phyloP scores from a whole-genome alignment of 2,329 filamentous ascomycete genomes.

The Ophiosphaerella korrae region DNA sequence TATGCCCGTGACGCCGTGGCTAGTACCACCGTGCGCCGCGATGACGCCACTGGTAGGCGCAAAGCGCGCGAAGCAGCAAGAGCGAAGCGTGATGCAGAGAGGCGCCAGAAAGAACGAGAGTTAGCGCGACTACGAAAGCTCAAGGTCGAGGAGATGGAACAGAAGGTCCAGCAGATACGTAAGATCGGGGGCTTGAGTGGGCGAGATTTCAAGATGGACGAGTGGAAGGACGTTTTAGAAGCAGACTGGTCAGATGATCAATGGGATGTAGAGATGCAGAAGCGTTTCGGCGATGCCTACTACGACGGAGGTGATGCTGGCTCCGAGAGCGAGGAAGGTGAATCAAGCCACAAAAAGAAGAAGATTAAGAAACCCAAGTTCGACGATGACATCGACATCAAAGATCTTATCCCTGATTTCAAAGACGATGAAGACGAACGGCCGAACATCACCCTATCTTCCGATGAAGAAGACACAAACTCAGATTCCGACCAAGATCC shows the following conservation, averaged over 20 bases:
- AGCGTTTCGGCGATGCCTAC: constrained; percentile 87
- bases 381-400: constrained; percentile 98
- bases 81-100: constrained; percentile 77
- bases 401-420: constrained; percentile 86
- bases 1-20: constrained; percentile 87
- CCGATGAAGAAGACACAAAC: constrained; percentile 50
- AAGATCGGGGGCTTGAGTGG: constrained; percentile 81
- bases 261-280: constrained; percentile 91
- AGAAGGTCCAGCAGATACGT: constrained; percentile 85
- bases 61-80: constrained; percentile 79
- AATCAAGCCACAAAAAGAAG: constrained; percentile 55
- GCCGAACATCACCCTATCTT: constrained; percentile 74
- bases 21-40: constrained; percentile 81
- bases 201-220: constrained; percentile 70
- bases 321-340: constrained; percentile 43
- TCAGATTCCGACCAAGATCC: constrained; percentile 44
- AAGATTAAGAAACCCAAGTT: constrained; percentile 83
- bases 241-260: constrained; percentile 85
- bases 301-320: constrained; percentile 71
- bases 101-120: constrained; percentile 75
- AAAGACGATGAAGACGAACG: constrained; percentile 72
- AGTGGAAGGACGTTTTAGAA: constrained; percentile 84
- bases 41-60: constrained; percentile 77
- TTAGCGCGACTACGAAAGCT: constrained; percentile 83
- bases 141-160: constrained; percentile 87